Evolutionary conservation across 352 stramenopile species (phyloP).

Genomic region (Phytophthora capsici): DNA sequence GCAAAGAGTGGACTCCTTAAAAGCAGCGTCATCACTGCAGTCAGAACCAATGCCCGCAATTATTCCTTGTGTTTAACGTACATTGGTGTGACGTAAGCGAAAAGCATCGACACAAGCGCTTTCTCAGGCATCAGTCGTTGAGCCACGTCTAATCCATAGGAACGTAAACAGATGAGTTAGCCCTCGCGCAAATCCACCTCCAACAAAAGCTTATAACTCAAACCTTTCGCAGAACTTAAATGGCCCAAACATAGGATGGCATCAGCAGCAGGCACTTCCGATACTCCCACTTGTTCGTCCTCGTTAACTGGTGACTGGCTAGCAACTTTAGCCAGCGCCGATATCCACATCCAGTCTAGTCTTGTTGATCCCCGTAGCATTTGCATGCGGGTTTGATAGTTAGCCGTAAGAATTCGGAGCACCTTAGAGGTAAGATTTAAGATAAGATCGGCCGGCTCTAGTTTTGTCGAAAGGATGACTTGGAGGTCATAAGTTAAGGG

Average conservation of each 20-base stretch:
- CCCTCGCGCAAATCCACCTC: too few species aligned
- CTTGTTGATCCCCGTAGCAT: slow-evolving; percentile 15
- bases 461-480: slow-evolving; percentile 11
- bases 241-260: slow-evolving; percentile 20
- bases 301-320: not conserved
- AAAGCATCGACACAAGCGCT: slow-evolving; percentile 13
- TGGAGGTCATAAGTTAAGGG: slow-evolving; percentile 2
- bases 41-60: too few species aligned
- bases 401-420: slow-evolving; percentile 16
- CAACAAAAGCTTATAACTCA: not conserved
- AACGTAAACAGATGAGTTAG: not conserved
- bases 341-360: slow-evolving; percentile 24
- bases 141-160: slow-evolving; percentile 33
- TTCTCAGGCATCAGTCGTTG: slow-evolving; percentile 8
- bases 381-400: slow-evolving; percentile 22
- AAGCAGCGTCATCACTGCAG: not conserved
- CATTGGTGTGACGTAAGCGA: slow-evolving; percentile 18
- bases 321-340: slow-evolving; percentile 1
- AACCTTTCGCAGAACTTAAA: slow-evolving; percentile 31
- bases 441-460: not conserved
- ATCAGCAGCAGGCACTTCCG: not conserved
- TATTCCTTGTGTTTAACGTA: not conserved
- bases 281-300: not conserved
- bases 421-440: slow-evolving; percentile 4
- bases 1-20: slow-evolving; percentile 4